Evolutionary conservation across 306 rosid species (phyloP).

Genomic region (Medicago arabica): DNA sequence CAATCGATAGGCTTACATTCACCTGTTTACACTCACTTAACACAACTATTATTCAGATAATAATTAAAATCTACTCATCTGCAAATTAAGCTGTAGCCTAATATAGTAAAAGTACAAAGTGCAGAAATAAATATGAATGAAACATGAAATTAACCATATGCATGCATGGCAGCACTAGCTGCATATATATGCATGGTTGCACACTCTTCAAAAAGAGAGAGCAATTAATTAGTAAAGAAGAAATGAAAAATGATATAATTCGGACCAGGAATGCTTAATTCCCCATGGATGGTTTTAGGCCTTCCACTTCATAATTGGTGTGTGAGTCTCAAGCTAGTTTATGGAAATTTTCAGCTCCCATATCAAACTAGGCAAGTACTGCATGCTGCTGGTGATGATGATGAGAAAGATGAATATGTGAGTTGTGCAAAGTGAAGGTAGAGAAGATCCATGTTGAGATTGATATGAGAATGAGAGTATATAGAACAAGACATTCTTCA

Average conservation of each 20-base stretch:
- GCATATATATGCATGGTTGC: neutral
- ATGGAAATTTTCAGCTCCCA: neutral
- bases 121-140: neutral
- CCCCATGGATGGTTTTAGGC: conserved; percentile 21
- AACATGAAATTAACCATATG: neutral
- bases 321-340: neutral
- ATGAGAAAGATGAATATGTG: conserved; percentile 1
- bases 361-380: neutral
- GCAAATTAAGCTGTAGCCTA: neutral
- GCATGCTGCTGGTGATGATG: neutral
- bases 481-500: conserved; percentile 18
- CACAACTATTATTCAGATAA: neutral
- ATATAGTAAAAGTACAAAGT: neutral
- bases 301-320: conserved; percentile 5
- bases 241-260: neutral
- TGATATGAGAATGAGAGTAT: conserved; percentile 6
- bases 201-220: neutral
- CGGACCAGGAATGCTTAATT: conserved; percentile 29
- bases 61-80: neutral
- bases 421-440: neutral
- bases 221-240: neutral
- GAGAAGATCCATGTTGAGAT: conserved; percentile 10
- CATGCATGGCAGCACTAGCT: no score
- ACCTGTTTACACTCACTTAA: neutral
- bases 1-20: conserved; percentile 15